Conservation (phyloP, 208 protist genomes). For the Crithidia thermophila region DNA sequence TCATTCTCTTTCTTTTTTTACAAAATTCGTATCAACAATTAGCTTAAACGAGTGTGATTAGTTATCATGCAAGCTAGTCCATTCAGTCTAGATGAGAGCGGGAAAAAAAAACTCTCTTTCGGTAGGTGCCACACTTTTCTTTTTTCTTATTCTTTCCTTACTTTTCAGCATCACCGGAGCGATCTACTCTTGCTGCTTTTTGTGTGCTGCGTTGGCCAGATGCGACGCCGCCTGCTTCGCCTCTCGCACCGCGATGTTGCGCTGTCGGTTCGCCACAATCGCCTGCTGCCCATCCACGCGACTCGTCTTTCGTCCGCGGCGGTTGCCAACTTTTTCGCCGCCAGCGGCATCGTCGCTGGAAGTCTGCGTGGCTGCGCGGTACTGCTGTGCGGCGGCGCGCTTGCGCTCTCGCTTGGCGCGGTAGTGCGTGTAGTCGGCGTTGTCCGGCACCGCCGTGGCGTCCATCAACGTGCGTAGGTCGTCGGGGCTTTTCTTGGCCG, state of each 20-base stretch:
- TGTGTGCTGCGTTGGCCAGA: slow-evolving; percentile 32
- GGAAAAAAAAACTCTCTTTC: too few relatives aligned
- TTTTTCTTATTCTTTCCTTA: slow-evolving; percentile 2
- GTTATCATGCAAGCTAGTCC: too few relatives aligned
- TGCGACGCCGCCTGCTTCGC: slow-evolving; percentile 60
- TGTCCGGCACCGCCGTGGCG: slow-evolving; percentile 62
- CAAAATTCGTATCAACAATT: too few relatives aligned
- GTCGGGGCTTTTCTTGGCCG: slow-evolving; percentile 37
- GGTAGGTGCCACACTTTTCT: too few relatives aligned
- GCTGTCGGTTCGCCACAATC: slow-evolving; percentile 65
- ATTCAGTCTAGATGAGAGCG: too few relatives aligned
- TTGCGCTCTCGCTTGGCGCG: slow-evolving; percentile 52
- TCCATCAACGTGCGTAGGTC: slow-evolving; percentile 72
- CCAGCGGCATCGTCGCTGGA: neutral
- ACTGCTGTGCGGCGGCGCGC: slow-evolving; percentile 45
- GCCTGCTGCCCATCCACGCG: slow-evolving; percentile 34
- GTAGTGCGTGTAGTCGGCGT: slow-evolving; percentile 76
- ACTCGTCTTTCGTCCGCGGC: slow-evolving; percentile 10
- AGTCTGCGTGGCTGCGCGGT: slow-evolving; percentile 1
- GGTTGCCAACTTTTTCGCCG: slow-evolving; percentile 6
- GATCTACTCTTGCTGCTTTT: neutral
- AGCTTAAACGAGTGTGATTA: too few relatives aligned
- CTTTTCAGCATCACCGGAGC: neutral
- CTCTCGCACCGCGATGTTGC: slow-evolving; percentile 53
- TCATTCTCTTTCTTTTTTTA: too few relatives aligned